Conservation (phyloP, 208 protist genomes). For the Naegleria lovaniensis region DNA sequence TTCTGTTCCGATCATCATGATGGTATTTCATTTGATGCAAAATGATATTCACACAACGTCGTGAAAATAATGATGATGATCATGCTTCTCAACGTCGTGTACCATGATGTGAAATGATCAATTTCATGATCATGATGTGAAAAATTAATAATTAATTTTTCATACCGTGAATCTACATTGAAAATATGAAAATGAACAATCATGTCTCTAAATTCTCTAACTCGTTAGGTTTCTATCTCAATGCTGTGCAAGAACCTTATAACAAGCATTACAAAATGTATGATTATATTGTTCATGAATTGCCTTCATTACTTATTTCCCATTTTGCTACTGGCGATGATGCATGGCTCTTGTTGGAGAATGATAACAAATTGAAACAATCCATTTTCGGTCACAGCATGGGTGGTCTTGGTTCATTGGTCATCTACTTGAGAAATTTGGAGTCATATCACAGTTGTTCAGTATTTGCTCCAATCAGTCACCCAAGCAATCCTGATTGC, state of each 20-base stretch:
- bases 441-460: conserved; percentile 49
- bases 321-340: background rate
- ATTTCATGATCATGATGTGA: no score
- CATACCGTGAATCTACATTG: no score
- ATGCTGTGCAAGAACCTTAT: conserved; percentile 54
- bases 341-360: background rate
- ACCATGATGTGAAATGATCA: background rate
- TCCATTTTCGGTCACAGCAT: conserved; percentile 49
- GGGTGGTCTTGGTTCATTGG: conserved; percentile 51
- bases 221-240: conserved; percentile 61
- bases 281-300: conserved; percentile 56
- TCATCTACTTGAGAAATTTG: conserved; percentile 24
- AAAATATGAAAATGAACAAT: no score
- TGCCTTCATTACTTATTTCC: conserved; percentile 44
- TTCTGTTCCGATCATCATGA: background rate
- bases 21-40: background rate
- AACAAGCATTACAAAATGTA: conserved; percentile 60
- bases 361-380: background rate
- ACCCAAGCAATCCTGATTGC: conserved; percentile 48
- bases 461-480: conserved; percentile 66
- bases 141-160: no score
- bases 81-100: no score
- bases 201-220: background rate
- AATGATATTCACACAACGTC: background rate
- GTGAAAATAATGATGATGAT: background rate